Percentiles rank a stretch among this genome's conserved stretches.
Conservation (phyloP, 2,329 filamentous ascomycete genomes). For the Aquanectria penicillioides region DNA sequence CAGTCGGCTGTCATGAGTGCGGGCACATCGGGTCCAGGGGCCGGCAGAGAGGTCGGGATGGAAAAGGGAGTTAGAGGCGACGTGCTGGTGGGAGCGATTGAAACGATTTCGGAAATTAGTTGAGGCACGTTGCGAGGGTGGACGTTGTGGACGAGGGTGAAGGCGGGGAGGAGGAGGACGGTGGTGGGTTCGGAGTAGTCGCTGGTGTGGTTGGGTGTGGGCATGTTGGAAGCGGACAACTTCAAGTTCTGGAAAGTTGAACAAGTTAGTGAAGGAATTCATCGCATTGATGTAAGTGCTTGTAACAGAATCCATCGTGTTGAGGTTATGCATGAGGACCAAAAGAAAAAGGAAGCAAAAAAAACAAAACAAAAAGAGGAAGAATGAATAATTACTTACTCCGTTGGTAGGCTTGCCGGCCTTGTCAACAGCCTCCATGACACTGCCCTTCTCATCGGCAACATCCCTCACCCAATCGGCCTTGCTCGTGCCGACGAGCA, state of each 20-base stretch:
- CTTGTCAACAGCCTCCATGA: conserved; percentile 79
- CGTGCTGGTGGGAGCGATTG: conserved; percentile 77
- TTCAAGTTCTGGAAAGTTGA: conserved; percentile 75
- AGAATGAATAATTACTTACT: too few species aligned
- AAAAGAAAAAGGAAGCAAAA: too few species aligned
- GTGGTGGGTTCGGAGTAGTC: conserved; percentile 77
- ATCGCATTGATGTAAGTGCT: not conserved
- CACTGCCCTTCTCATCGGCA: conserved; percentile 84
- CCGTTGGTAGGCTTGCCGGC: conserved; percentile 72
- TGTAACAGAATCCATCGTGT: too few species aligned
- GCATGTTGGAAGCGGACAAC: conserved; percentile 92
- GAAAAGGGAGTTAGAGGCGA: conserved; percentile 63
- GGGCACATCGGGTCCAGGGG: conserved; percentile 41
- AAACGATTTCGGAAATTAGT: conserved; percentile 77
- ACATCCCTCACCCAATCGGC: conserved; percentile 93
- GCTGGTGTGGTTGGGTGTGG: conserved; percentile 73
- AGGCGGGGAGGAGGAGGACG: conserved; percentile 85
- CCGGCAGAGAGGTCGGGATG: conserved; percentile 49
- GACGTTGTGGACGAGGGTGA: conserved; percentile 84
- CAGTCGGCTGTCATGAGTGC: conserved; percentile 61
- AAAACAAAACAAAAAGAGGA: conserved; percentile 49
- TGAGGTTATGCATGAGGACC: not conserved
- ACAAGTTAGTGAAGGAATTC: conserved; percentile 5
- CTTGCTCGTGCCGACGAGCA: conserved; percentile 95
- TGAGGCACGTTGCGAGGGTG: conserved; percentile 77